Base-by-base conservation (phyloP, 2,329 filamentous ascomycete species). In the Phaeosphaeriaceae sp. region DNA sequence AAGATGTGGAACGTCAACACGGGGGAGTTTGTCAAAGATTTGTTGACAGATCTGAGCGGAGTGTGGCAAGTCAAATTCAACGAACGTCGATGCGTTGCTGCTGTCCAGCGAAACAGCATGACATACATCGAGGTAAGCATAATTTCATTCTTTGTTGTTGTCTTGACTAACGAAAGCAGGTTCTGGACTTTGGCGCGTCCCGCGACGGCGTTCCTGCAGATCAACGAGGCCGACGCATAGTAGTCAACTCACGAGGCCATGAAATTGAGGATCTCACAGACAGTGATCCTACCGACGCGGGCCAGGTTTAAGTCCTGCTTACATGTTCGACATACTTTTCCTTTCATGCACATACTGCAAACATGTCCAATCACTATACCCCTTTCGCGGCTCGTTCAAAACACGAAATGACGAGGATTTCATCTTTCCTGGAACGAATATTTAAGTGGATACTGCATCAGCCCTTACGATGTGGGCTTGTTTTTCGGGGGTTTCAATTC, bases 51-150 rank as follows among this genome's bases (percentile, higher is more conserved):
- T 72, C 84, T 99, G 36, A 94, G 90, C 66, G 93, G 94, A n/a
- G 95, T 99, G 7, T 99, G 95, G 95, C 95, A 99, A 81, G 95
- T 99, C 71, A 95, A 95, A 72, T 99, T 99, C 80, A 93, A 99
- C 72, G 92, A 96, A 74, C 86, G 95, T 66, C 87, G 94, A 76
- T 99, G 95, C 76, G 95, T 99, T 56, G 95, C 95, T 58, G 95
- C 95, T 46, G 95, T 99, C 56, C 95, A 99, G 82, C 87, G 95
- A 55, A 92, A 97, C 65, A 89, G 88, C 70, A 80, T 97, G 69
- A 99, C 95, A 20, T 99, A 96, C 77, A 93, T 99, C 57, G 95
- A 99, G 87, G 95, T 81, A 65, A 54, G 58, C 27, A 19, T 33
- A 19, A 19, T 7, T 36, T 15, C 10, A 45, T 31, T 24, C 42